Percentiles rank a stretch among this genome's conserved stretches.
phyloP scores from a whole-genome alignment of 768 basidiomycete genomes.

The Cystofilobasidium ferigula region DNA sequence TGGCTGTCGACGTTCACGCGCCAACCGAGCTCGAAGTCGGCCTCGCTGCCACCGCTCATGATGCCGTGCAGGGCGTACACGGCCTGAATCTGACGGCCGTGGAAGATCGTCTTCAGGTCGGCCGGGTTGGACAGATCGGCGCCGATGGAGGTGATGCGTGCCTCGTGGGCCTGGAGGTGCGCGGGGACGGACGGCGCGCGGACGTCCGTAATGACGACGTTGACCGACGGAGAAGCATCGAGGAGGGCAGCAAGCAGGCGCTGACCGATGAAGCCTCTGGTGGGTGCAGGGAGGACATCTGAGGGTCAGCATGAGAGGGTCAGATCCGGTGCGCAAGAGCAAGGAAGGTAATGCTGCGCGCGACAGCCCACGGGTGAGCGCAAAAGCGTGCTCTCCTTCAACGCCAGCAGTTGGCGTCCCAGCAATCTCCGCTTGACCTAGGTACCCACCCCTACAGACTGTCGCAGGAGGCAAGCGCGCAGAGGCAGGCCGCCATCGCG shows the following conservation, averaged over 20 bases:
- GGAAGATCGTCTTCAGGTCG: constrained; percentile 17
- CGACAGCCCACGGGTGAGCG: no score
- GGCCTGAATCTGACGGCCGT: constrained; percentile 24
- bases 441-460: no score
- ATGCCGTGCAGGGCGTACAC: constrained; percentile 40
- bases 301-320: background rate
- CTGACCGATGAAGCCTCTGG: background rate
- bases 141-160: background rate
- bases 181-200: background rate
- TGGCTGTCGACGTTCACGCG: constrained; percentile 38
- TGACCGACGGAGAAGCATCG: background rate
- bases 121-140: background rate
- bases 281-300: background rate
- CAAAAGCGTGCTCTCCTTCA: no score
- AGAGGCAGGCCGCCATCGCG: no score
- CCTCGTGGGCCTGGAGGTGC: background rate
- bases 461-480: no score
- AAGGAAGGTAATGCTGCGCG: no score
- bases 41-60: constrained; percentile 55
- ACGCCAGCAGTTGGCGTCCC: no score
- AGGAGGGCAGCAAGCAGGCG: background rate
- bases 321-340: background rate
- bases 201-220: background rate
- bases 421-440: no score
- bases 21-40: constrained; percentile 50